Evolutionary conservation across 129 eudicot species (phyloP).

Genomic region (Glebionis coronaria): DNA sequence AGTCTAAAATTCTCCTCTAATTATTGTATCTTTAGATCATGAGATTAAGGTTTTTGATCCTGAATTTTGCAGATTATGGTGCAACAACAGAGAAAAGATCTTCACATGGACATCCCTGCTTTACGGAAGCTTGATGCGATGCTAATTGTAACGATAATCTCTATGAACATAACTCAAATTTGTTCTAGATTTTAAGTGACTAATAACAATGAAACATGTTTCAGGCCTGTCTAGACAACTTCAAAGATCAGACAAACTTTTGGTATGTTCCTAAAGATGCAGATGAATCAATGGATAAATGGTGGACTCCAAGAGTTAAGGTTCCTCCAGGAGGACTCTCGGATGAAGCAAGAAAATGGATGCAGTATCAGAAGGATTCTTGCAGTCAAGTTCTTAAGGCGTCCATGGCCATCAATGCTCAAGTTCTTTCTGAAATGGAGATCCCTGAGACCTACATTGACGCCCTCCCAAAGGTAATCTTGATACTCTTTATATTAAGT

Average conservation of each 20-base stretch:
- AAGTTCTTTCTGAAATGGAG: constrained; percentile 76
- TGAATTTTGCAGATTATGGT: constrained; percentile 67
- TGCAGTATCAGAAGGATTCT: constrained; percentile 68
- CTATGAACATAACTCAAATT: background rate
- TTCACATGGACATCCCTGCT: constrained; percentile 71
- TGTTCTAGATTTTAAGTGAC: background rate
- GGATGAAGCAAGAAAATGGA: constrained; percentile 51
- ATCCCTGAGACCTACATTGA: constrained; percentile 76
- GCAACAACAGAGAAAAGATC: constrained; percentile 73
- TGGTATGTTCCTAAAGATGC: constrained; percentile 65
- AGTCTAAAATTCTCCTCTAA: background rate
- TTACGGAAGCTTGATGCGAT: constrained; percentile 71
- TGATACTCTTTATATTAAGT: background rate
- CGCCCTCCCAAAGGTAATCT: constrained; percentile 48
- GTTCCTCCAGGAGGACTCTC: constrained; percentile 72
- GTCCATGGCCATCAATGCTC: constrained; percentile 85
- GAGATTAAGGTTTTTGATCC: background rate
- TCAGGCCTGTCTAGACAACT: constrained; percentile 71
- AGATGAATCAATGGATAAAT: constrained; percentile 62
- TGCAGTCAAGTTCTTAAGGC: constrained; percentile 87
- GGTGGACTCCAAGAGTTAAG: constrained; percentile 79
- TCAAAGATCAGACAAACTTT: constrained; percentile 50
- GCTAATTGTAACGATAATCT: constrained; percentile 58
- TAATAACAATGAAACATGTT: constrained; percentile 19
- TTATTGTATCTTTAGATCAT: background rate